phyloP scores from a whole-genome alignment of 2,329 filamentous ascomycete genomes.

The Pyrenophora teres region DNA sequence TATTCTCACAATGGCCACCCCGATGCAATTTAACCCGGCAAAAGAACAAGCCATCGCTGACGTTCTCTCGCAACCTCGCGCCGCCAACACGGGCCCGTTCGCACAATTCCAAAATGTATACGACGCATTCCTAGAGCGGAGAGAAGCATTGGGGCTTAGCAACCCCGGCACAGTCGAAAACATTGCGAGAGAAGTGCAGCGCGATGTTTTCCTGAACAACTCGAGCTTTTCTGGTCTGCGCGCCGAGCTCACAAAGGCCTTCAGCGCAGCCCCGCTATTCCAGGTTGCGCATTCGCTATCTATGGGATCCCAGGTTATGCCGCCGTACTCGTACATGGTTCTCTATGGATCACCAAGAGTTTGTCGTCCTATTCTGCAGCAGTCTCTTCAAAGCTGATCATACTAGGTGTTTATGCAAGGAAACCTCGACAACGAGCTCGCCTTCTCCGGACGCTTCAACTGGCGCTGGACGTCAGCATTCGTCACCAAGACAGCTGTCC shows the following conservation, averaged over 20 bases:
- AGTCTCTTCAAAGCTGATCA: constrained; percentile 25
- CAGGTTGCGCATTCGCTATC: constrained; percentile 97
- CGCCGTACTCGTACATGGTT: constrained; percentile 92
- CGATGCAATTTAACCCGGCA: constrained; percentile 42
- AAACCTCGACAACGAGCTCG: constrained; percentile 90
- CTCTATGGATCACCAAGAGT: constrained; percentile 94
- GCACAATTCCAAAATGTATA: constrained; percentile 76
- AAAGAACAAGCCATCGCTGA: constrained; percentile 53
- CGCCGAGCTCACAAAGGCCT: constrained; percentile 94
- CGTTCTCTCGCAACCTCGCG: constrained; percentile 63
- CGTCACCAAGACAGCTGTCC: constrained; percentile 84
- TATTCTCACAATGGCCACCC: constrained; percentile 30
- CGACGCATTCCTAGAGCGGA: constrained; percentile 79
- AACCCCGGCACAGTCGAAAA: constrained; percentile 94
- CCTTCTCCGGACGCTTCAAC: constrained; percentile 88
- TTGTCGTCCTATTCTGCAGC: constrained; percentile 42
- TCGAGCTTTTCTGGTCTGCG: constrained; percentile 95
- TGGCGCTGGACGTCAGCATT: constrained; percentile 82
- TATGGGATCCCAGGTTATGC: constrained; percentile 85
- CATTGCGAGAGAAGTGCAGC: constrained; percentile 88
- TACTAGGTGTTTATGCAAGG: constrained; percentile 89
- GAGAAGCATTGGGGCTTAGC: constrained; percentile 82
- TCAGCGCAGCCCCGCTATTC: constrained; percentile 91
- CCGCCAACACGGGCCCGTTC: constrained; percentile 70
- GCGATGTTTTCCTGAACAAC: constrained; percentile 95